Conservation (phyloP, 352 stramenopile genomes). For the Phytophthora kernoviae region DNA sequence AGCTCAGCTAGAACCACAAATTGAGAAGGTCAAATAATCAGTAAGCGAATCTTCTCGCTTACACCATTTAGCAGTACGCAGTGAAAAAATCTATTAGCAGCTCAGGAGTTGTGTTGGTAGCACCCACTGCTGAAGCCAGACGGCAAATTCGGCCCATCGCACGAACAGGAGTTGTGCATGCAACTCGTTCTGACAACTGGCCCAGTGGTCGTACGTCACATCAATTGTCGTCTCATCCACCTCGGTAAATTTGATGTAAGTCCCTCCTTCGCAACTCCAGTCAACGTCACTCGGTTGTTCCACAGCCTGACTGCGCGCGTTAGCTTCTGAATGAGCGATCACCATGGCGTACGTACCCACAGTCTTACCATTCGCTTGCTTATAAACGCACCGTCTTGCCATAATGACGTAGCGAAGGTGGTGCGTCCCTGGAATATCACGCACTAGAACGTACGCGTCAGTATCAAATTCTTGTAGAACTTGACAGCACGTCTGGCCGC, state of each 20-base stretch:
- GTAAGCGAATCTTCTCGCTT: too few species aligned
- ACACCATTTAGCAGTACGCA: too few species aligned
- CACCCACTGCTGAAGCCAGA: neutral
- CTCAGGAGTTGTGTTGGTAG: neutral
- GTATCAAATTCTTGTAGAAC: constrained; percentile 3
- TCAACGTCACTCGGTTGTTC: constrained; percentile 17
- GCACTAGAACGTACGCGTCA: constrained; percentile 1
- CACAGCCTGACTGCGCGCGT: constrained; percentile 15
- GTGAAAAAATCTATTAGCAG: too few species aligned
- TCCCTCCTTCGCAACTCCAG: constrained; percentile 29
- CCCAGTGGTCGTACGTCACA: constrained; percentile 23
- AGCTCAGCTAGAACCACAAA: too few species aligned
- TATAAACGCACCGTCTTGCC: too few species aligned
- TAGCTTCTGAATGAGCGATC: constrained; percentile 18
- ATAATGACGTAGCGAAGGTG: too few species aligned
- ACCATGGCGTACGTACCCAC: neutral
- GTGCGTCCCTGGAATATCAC: constrained; percentile 5
- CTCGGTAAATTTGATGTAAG: constrained; percentile 19
- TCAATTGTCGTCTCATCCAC: constrained; percentile 23
- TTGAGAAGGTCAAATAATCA: too few species aligned
- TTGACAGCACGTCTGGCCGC: neutral
- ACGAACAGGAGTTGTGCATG: constrained; percentile 46
- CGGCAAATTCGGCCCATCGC: constrained; percentile 36
- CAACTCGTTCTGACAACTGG: constrained; percentile 27
- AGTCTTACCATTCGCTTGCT: neutral